Evolutionary conservation across 2,329 filamentous ascomycete species (phyloP).

Genomic region (Calonectria hawksworthii): DNA sequence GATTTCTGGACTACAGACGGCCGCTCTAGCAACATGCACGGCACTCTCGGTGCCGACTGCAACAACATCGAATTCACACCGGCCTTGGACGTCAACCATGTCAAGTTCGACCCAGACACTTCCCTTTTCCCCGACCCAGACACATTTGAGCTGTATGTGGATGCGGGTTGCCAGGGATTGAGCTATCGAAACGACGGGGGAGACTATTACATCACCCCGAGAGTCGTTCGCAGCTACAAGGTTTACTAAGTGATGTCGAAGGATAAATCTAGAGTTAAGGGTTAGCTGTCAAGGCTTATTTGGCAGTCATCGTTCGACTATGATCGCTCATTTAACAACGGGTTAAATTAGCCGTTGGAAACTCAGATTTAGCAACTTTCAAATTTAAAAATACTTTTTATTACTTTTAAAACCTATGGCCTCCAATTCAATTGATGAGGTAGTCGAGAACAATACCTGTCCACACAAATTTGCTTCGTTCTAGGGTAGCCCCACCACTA

Average conservation of each 20-base stretch:
- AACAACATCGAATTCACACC: constrained; percentile 9
- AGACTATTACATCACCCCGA: constrained; percentile 16
- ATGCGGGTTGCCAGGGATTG: constrained; percentile 4
- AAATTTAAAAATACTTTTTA: background rate
- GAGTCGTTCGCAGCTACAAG: constrained; percentile 22
- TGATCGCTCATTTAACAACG: background rate
- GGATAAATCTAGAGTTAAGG: background rate
- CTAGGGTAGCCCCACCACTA: background rate
- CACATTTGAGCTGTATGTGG: constrained; percentile 19
- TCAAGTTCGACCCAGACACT: constrained; percentile 20
- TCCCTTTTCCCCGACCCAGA: constrained; percentile 4
- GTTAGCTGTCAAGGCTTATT: background rate
- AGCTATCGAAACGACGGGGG: constrained; percentile 11
- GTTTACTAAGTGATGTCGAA: background rate
- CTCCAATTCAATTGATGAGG: background rate
- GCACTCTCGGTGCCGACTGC: constrained; percentile 6
- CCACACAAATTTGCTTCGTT: background rate
- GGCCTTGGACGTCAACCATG: constrained; percentile 11
- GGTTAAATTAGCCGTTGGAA: background rate
- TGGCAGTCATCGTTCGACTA: no score
- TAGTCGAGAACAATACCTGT: background rate
- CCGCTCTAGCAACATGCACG: constrained; percentile 17
- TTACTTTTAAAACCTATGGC: background rate
- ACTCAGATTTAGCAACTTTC: background rate
- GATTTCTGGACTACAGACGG: constrained; percentile 17